phyloP scores from a whole-genome alignment of 768 basidiomycete genomes.

The Leccinum uliginosum region DNA sequence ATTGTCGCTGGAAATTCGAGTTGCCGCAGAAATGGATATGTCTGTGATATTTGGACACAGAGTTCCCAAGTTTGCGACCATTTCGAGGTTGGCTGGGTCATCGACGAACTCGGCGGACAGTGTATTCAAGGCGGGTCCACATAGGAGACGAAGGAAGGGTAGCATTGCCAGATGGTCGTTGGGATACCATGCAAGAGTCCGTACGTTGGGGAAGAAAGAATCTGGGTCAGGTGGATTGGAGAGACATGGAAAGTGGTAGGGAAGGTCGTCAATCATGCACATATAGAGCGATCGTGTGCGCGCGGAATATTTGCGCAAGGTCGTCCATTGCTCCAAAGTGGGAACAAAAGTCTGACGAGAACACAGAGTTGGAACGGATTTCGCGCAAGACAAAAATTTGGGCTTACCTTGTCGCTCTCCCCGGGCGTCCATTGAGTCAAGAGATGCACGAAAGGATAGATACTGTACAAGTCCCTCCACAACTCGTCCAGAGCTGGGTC shows the following conservation, averaged over 20 bases:
- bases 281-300: slow-evolving; percentile 19
- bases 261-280: slow-evolving; percentile 18
- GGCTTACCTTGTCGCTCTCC: slow-evolving; percentile 13
- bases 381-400: not conserved
- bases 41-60: slow-evolving; percentile 19
- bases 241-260: slow-evolving; percentile 10
- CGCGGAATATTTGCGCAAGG: slow-evolving; percentile 17
- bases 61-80: slow-evolving; percentile 9
- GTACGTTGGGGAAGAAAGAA: slow-evolving; percentile 23
- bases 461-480: slow-evolving; percentile 21
- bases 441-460: slow-evolving; percentile 20
- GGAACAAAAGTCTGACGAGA: not conserved
- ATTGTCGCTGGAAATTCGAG: slow-evolving; percentile 3
- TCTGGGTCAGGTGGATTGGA: slow-evolving; percentile 9
- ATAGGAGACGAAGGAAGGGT: slow-evolving; percentile 22
- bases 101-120: slow-evolving; percentile 18
- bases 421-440: not conserved
- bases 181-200: slow-evolving; percentile 21
- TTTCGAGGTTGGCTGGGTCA: slow-evolving; percentile 14
- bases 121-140: slow-evolving; percentile 18
- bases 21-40: slow-evolving; percentile 13
- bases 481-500: slow-evolving; percentile 24
- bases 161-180: slow-evolving; percentile 15
- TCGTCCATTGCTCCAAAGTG: slow-evolving; percentile 13
- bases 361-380: not conserved